Percentiles rank a stretch among this genome's conserved stretches.
These are phyloP conservation scores for Pterothamnion heteromorphum DNA, from an alignment of 31 red algal species.

Conservation along the genomic window DNA sequence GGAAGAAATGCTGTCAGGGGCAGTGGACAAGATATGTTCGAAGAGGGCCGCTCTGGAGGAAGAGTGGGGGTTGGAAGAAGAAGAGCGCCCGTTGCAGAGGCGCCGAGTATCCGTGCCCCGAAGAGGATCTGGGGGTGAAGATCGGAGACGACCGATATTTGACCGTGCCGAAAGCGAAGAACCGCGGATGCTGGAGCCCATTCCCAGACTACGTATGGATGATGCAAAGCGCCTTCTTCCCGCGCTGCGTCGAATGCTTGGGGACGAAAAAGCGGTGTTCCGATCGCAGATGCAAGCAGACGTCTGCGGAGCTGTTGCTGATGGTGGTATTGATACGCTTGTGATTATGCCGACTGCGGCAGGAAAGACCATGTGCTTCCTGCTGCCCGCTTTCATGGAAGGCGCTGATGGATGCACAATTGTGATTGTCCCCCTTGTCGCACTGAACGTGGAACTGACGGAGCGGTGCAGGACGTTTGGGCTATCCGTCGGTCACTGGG, in stretches of 20 bases:
- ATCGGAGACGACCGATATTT: neutral
- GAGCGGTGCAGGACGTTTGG: neutral
- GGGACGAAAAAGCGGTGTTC: neutral
- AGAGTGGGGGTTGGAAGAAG: too few species aligned
- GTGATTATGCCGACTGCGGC: constrained; percentile 30
- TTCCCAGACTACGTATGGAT: too few species aligned
- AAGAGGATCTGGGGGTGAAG: neutral
- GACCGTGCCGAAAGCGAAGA: too few species aligned
- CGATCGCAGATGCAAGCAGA: neutral
- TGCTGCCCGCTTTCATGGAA: constrained; percentile 22
- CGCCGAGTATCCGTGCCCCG: neutral
- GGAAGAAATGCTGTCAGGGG: neutral
- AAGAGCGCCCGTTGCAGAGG: too few species aligned
- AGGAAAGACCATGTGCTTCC: constrained; percentile 2
- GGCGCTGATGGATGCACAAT: neutral
- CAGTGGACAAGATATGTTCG: too few species aligned
- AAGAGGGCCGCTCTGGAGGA: too few species aligned
- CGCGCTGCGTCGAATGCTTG: neutral
- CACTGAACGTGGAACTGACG: neutral
- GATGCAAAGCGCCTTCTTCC: neutral
- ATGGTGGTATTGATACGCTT: neutral
- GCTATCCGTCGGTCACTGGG: neutral
- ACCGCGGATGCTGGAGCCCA: too few species aligned
- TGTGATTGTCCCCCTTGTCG: neutral
- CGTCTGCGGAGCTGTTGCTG: neutral